Percentiles rank a stretch among this genome's conserved stretches.
phyloP scores from a whole-genome alignment of 768 basidiomycete genomes.

The Tulasnella sp. region DNA sequence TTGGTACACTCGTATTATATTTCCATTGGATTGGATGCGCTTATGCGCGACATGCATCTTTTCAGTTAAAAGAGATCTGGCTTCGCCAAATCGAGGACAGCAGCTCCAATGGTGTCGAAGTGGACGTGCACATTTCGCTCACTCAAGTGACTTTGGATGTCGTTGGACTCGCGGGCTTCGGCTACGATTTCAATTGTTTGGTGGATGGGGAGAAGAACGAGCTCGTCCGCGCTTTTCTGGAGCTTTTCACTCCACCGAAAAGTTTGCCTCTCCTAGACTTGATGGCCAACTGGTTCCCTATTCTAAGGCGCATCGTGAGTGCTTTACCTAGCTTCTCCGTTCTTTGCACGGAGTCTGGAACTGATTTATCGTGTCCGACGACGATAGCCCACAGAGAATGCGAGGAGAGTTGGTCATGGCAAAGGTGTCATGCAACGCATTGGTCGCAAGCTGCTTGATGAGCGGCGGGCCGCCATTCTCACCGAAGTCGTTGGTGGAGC shows the following conservation, averaged over 20 bases:
- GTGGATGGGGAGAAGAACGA: constrained; percentile 29
- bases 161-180: constrained; percentile 30
- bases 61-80: constrained; percentile 26
- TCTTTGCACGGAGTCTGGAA: too few relatives aligned
- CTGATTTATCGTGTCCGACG: neutral
- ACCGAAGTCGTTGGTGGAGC: neutral
- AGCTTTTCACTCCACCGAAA: constrained; percentile 24
- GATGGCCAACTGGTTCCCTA: neutral
- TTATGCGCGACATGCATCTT: neutral
- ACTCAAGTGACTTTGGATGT: constrained; percentile 25
- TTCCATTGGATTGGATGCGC: neutral
- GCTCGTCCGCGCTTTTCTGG: constrained; percentile 30
- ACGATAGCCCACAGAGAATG: neutral
- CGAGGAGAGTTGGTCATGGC: neutral
- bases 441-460: neutral
- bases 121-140: neutral
- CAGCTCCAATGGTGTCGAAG: neutral
- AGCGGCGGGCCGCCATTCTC: neutral
- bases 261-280: neutral
- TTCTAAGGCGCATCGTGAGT: neutral
- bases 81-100: constrained; percentile 5
- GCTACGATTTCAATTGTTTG: constrained; percentile 33
- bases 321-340: too few relatives aligned
- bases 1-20: too few relatives aligned
- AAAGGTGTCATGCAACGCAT: neutral